Conservation (phyloP, 108 stramenopile species). For the Hondaea fermentalgiana region DNA sequence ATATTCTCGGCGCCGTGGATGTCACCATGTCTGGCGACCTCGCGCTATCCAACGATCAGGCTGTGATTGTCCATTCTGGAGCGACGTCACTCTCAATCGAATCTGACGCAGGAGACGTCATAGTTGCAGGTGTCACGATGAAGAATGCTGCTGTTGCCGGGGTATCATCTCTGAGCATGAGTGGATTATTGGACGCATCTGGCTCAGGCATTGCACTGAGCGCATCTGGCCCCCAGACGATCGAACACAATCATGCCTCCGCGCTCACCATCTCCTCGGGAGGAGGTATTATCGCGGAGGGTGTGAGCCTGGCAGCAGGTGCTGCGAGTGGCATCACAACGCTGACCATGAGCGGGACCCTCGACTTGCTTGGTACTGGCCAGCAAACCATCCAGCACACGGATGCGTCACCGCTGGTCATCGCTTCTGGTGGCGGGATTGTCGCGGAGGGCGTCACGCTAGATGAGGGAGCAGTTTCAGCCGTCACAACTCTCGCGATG, state of each 20-base stretch:
- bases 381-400: neutral
- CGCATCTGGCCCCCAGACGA: no score
- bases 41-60: neutral
- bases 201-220: neutral
- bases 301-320: no score
- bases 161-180: neutral
- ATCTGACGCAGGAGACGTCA: neutral
- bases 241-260: no score
- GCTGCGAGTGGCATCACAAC: no score
- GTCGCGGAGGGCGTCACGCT: neutral
- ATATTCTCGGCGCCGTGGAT: neutral
- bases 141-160: neutral
- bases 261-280: no score
- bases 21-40: neutral
- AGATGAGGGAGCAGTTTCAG: neutral
- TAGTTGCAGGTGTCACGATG: neutral
- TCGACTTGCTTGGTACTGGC: no score
- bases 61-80: neutral
- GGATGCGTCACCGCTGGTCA: neutral
- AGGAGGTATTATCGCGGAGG: no score
- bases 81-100: neutral
- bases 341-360: no score
- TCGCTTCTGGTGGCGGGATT: neutral
- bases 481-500: neutral
- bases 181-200: neutral